Evolutionary conservation across 2,329 filamentous ascomycete species (phyloP).

Genomic region (Colletotrichum graminicola): DNA sequence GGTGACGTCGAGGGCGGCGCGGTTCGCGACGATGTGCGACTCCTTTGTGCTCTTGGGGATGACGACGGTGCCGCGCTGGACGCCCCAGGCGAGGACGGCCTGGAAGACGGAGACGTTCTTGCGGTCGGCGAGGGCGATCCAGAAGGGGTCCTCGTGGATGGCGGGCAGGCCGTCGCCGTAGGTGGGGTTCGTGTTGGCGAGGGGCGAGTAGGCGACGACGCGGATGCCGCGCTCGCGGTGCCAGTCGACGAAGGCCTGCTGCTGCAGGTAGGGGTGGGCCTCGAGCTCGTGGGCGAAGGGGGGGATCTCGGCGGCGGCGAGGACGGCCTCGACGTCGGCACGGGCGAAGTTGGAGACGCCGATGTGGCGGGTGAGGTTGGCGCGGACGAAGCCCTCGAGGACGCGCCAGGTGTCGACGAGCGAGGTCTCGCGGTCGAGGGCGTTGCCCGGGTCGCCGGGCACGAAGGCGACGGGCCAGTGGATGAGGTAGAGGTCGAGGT

Average conservation of each 20-base stretch:
- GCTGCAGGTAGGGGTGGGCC: slow-evolving; percentile 71
- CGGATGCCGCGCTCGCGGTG: slow-evolving; percentile 51
- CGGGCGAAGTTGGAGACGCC: slow-evolving; percentile 71
- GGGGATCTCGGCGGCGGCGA: slow-evolving; percentile 41
- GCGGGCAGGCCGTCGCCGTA: slow-evolving; percentile 49
- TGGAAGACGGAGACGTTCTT: slow-evolving; percentile 50
- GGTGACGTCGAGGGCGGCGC: slow-evolving; percentile 56
- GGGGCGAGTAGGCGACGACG: slow-evolving; percentile 51
- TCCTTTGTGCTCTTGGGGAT: slow-evolving; percentile 54
- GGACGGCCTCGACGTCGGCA: slow-evolving; percentile 32
- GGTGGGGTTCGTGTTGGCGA: slow-evolving; percentile 52
- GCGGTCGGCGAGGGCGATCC: slow-evolving; percentile 46
- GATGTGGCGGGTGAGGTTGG: slow-evolving; percentile 67
- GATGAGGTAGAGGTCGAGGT: slow-evolving; percentile 67
- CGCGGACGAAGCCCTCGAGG: slow-evolving; percentile 66
- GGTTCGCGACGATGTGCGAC: slow-evolving; percentile 57
- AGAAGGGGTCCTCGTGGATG: slow-evolving; percentile 30
- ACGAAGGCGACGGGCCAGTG: slow-evolving; percentile 54
- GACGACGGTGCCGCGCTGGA: slow-evolving; percentile 49
- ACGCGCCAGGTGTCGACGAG: slow-evolving; percentile 66
- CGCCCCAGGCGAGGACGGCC: slow-evolving; percentile 52
- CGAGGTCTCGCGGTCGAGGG: slow-evolving; percentile 48
- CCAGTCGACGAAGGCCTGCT: slow-evolving; percentile 47
- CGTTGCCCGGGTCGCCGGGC: slow-evolving; percentile 45
- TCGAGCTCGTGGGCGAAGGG: slow-evolving; percentile 47